Percentiles rank a stretch among this genome's conserved stretches.
These are phyloP conservation scores for Mycena floridula DNA, from an alignment of 768 basidiomycete genomes.

Conservation along the genomic window DNA sequence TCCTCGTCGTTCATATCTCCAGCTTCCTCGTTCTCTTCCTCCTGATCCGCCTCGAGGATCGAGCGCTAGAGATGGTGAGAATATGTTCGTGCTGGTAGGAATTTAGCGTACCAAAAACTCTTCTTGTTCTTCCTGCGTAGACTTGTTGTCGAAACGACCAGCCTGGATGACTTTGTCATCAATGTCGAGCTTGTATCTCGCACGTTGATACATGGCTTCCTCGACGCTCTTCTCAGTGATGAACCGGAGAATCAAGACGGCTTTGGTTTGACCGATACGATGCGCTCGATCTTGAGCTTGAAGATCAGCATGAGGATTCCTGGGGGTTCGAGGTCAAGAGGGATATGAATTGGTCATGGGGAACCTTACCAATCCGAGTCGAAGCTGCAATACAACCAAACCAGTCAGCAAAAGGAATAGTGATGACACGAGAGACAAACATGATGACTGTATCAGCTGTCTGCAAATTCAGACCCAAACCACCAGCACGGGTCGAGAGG, in stretches of 20 bases:
- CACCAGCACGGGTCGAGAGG: conserved; percentile 89
- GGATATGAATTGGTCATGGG: conserved; percentile 20
- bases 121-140: conserved; percentile 96
- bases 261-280: conserved; percentile 99
- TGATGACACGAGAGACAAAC: conserved; percentile 28
- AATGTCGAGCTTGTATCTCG: conserved; percentile 93
- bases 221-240: conserved; percentile 98
- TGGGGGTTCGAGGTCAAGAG: conserved; percentile 25
- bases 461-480: conserved; percentile 90
- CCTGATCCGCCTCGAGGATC: conserved; percentile 84
- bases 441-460: conserved; percentile 96
- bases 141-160: conserved; percentile 98
- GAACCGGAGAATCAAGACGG: conserved; percentile 92
- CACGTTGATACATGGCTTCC: conserved; percentile 95
- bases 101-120: conserved; percentile 84
- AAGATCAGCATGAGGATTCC: conserved; percentile 98
- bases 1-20: conserved; percentile 94
- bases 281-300: conserved; percentile 99
- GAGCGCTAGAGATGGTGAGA: conserved; percentile 83
- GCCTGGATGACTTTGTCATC: conserved; percentile 99
- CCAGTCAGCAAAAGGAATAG: conserved; percentile 2
- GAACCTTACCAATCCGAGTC: conserved; percentile 84
- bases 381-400: conserved; percentile 39
- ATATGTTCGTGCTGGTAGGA: too few species aligned
- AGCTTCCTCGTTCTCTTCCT: conserved; percentile 84